These are phyloP conservation scores for Jaapia argillacea DNA, from an alignment of 768 basidiomycete genomes.

Conservation along the genomic window DNA sequence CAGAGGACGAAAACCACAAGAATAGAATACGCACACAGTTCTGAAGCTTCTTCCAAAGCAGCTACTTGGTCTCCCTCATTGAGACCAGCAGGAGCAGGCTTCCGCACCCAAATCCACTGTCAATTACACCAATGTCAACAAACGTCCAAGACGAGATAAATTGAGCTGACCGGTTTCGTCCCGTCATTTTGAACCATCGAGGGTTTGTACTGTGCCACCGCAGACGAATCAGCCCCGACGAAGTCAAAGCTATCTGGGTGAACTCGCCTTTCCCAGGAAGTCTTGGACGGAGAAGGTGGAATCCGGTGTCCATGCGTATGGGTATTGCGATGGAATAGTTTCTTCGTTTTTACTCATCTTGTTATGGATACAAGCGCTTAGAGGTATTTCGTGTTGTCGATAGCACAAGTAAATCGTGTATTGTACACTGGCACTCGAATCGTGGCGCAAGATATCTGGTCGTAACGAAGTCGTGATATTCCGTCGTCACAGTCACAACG, in stretches of 20 bases:
- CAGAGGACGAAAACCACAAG: background rate
- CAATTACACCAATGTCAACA: conserved; percentile 1
- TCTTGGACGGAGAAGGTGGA: conserved; percentile 34
- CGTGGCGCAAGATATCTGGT: no score
- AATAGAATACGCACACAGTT: conserved; percentile 25
- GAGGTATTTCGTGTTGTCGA: no score
- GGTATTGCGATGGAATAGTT: conserved; percentile 26
- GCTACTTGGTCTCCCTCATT: conserved; percentile 7
- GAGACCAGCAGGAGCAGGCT: conserved; percentile 1
- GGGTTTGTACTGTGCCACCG: conserved; percentile 46
- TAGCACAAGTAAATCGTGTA: no score
- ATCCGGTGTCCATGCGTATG: conserved; percentile 41
- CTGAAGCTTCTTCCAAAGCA: conserved; percentile 37
- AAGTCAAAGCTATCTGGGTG: background rate
- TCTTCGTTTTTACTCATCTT: conserved; percentile 24
- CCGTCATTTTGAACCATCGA: conserved; percentile 76
- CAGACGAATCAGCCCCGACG: conserved; percentile 4
- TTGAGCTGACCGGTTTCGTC: conserved; percentile 50
- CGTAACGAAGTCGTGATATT: no score
- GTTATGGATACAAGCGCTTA: no score
- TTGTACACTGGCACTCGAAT: no score
- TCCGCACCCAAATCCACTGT: conserved; percentile 59
- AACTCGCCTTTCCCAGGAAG: conserved; percentile 44
- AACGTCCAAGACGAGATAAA: background rate
- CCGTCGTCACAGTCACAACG: no score